Evolutionary conservation across 768 basidiomycete genomes (phyloP).

Genomic region (Royoungia palumana): DNA sequence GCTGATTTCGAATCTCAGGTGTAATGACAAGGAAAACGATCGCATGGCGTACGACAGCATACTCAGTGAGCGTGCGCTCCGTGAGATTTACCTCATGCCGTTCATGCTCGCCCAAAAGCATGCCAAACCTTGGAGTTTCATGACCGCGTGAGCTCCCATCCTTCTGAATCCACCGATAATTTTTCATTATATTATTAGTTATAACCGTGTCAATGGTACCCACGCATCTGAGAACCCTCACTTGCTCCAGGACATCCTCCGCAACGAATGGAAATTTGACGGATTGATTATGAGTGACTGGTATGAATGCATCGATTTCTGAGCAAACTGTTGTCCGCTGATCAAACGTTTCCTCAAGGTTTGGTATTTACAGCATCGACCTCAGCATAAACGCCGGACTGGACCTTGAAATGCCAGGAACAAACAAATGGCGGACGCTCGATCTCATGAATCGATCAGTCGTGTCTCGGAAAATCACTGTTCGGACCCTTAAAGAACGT

Average conservation of each 20-base stretch:
- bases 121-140: conserved; percentile 51
- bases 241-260: conserved; percentile 58
- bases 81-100: conserved; percentile 62
- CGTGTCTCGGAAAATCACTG: conserved; percentile 57
- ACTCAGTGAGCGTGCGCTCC: conserved; percentile 47
- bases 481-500: conserved; percentile 62
- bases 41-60: conserved; percentile 58
- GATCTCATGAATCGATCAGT: conserved; percentile 63
- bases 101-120: conserved; percentile 56
- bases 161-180: neutral
- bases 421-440: conserved; percentile 71
- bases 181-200: conserved; percentile 37
- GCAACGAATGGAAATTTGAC: conserved; percentile 73
- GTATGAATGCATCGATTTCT: conserved; percentile 32
- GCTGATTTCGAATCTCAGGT: conserved; percentile 33
- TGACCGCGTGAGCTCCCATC: conserved; percentile 51
- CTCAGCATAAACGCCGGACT: conserved; percentile 69
- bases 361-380: conserved; percentile 67
- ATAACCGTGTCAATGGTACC: conserved; percentile 72
- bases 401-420: conserved; percentile 78
- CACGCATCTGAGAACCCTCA: conserved; percentile 65
- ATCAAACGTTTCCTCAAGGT: conserved; percentile 40
- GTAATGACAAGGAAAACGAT: conserved; percentile 82
- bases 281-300: conserved; percentile 82
- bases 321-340: neutral